phyloP scores from a whole-genome alignment of 768 basidiomycete genomes.

The Leccinum rimulosum region DNA sequence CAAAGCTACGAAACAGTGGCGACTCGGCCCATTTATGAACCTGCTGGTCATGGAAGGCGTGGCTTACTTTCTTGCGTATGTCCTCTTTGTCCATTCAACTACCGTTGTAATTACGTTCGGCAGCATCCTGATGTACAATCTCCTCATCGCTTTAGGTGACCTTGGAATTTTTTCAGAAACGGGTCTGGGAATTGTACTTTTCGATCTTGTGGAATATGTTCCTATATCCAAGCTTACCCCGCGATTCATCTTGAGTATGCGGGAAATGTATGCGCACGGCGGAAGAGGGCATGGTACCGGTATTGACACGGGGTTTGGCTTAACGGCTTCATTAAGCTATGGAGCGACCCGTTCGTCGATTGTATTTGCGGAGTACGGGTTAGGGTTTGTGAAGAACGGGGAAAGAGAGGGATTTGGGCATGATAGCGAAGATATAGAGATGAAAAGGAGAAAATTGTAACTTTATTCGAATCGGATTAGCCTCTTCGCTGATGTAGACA shows the following conservation, averaged over 20 bases:
- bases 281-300: neutral
- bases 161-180: accelerated
- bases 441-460: neutral
- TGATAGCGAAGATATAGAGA: neutral
- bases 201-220: neutral
- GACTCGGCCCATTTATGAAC: neutral
- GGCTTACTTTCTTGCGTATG: neutral
- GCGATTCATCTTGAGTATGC: neutral
- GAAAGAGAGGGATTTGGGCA: neutral
- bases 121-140: neutral
- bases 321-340: neutral
- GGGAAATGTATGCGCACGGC: neutral
- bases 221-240: neutral
- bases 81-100: neutral
- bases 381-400: neutral
- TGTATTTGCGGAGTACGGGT: neutral
- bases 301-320: neutral
- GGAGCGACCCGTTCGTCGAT: neutral
- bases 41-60: neutral
- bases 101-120: neutral
- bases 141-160: neutral
- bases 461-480: neutral
- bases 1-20: neutral
- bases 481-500: neutral
- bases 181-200: neutral